A percentile compares a stretch with the other conserved stretches of the same genome.
These are phyloP conservation scores for Russula earlei DNA, from an alignment of 768 basidiomycete genomes.

Conservation along the genomic window DNA sequence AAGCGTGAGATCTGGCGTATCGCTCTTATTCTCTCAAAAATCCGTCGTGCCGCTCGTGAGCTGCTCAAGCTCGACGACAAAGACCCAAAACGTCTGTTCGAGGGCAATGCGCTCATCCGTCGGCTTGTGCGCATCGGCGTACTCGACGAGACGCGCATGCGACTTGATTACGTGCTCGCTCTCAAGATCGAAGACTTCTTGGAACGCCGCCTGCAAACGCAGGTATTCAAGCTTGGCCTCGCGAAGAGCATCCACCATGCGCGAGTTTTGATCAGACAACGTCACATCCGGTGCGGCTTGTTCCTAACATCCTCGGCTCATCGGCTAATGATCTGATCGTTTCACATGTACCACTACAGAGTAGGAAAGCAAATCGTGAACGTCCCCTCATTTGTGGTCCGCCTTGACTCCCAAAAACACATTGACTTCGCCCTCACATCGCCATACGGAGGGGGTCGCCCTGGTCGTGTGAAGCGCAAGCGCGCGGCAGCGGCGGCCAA, in stretches of 20 bases:
- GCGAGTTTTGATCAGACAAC: slow-evolving; percentile 92
- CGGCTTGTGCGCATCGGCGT: slow-evolving; percentile 99
- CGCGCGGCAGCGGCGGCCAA: slow-evolving; percentile 87
- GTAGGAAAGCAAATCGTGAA: slow-evolving; percentile 99
- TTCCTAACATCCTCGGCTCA: background rate
- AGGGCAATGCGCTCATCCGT: slow-evolving; percentile 93
- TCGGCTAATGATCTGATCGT: background rate
- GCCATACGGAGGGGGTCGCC: slow-evolving; percentile 89
- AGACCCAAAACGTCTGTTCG: slow-evolving; percentile 99
- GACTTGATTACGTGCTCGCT: slow-evolving; percentile 99
- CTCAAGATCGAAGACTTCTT: slow-evolving; percentile 99
- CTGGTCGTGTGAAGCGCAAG: slow-evolving; percentile 98
- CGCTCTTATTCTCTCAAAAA: slow-evolving; percentile 95
- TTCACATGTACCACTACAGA: slow-evolving; percentile 30
- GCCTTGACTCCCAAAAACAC: slow-evolving; percentile 99
- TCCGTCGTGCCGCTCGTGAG: slow-evolving; percentile 99
- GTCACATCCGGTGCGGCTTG: slow-evolving; percentile 84
- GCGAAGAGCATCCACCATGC: slow-evolving; percentile 99
- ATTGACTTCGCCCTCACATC: slow-evolving; percentile 98
- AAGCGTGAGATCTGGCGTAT: slow-evolving; percentile 99
- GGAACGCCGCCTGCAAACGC: slow-evolving; percentile 97
- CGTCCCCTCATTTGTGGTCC: slow-evolving; percentile 96
- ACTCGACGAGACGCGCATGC: slow-evolving; percentile 97
- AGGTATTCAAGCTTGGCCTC: slow-evolving; percentile 98
- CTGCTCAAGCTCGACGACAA: slow-evolving; percentile 99